Percentiles rank a stretch among this genome's conserved stretches.
phyloP scores from a whole-genome alignment of 768 basidiomycete genomes.

The Boletus insuetus region DNA sequence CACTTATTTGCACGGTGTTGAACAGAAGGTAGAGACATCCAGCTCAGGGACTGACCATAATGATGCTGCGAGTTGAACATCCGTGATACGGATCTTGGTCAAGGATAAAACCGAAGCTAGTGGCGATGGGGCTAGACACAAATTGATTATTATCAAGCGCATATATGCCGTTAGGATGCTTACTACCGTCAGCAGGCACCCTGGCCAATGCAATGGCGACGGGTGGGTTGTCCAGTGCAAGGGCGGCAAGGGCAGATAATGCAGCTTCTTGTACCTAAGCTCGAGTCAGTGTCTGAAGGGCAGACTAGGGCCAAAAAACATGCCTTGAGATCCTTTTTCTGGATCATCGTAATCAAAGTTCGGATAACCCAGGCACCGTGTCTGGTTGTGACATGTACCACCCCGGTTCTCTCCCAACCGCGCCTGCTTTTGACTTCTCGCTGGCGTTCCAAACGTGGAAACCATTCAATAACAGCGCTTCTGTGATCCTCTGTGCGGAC shows the following conservation, averaged over 20 bases:
- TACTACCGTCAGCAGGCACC: constrained; percentile 39
- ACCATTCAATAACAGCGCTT: constrained; percentile 54
- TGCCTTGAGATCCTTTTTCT: constrained; percentile 56
- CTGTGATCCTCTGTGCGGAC: constrained; percentile 53
- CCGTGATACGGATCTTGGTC: constrained; percentile 54
- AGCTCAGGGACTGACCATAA: constrained; percentile 49
- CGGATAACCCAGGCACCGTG: constrained; percentile 62
- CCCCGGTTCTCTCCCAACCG: constrained; percentile 70
- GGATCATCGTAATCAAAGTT: constrained; percentile 46
- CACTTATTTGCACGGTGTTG: constrained; percentile 34
- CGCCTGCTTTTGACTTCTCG: constrained; percentile 57
- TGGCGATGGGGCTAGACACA: constrained; percentile 10
- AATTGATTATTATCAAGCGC: constrained; percentile 5
- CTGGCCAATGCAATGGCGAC: constrained; percentile 52
- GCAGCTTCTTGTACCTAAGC: constrained; percentile 64
- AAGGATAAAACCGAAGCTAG: constrained; percentile 47
- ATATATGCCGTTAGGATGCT: constrained; percentile 21
- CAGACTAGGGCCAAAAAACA: not conserved
- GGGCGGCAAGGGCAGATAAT: constrained; percentile 58
- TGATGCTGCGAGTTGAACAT: constrained; percentile 69
- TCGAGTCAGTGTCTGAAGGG: not conserved
- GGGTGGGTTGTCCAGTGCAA: constrained; percentile 59
- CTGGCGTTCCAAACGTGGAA: constrained; percentile 53
- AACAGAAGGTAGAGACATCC: not conserved
- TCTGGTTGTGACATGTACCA: constrained; percentile 37